phyloP scores from a whole-genome alignment of 345 rosid genomes.

The Aquilaria sinensis region DNA sequence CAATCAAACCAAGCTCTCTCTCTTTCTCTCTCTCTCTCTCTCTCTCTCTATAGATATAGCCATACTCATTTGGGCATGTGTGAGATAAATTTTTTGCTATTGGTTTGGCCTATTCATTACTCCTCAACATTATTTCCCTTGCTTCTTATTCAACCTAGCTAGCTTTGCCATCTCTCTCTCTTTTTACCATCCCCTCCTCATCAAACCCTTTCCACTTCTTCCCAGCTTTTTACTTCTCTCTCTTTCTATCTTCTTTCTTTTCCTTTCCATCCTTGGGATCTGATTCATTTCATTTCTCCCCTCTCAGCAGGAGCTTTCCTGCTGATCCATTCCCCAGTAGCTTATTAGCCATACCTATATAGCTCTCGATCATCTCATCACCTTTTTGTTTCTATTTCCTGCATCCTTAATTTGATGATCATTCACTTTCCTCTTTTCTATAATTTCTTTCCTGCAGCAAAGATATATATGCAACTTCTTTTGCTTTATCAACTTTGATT shows the following conservation, averaged over 20 bases:
- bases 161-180: conserved; percentile 13
- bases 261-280: conserved; percentile 58
- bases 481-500: too few species aligned
- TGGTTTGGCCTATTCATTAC: conserved; percentile 16
- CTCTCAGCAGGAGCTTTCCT: conserved; percentile 17
- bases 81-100: conserved; percentile 8
- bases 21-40: too few species aligned
- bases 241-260: conserved; percentile 7
- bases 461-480: too few species aligned
- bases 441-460: too few species aligned
- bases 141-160: conserved; percentile 42
- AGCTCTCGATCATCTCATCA: too few species aligned
- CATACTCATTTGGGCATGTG: conserved; percentile 47
- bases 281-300: conserved; percentile 27
- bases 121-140: conserved; percentile 15
- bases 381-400: conserved; percentile 13
- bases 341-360: conserved; percentile 20
- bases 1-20: conserved; percentile 41
- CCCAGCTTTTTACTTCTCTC: conserved; percentile 25
- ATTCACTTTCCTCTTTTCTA: too few species aligned
- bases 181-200: conserved; percentile 38
- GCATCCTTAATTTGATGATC: background rate
- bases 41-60: conserved; percentile 8
- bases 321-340: conserved; percentile 56
- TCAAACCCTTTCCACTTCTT: conserved; percentile 10